phyloP scores from a whole-genome alignment of 108 stramenopile species.

The Cyclotella cryptica region DNA sequence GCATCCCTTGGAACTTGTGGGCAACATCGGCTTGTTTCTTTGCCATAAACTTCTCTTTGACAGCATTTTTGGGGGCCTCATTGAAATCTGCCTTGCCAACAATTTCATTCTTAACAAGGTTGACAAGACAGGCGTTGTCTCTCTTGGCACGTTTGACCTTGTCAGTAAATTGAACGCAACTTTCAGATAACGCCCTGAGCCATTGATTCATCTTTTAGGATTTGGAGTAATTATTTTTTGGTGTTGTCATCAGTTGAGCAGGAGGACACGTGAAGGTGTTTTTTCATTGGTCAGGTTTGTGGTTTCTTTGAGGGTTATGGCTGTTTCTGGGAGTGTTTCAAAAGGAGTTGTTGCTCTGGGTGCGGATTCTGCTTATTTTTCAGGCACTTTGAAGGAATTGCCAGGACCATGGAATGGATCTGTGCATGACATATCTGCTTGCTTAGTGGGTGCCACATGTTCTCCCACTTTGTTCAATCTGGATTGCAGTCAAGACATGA shows the following conservation, averaged over 20 bases:
- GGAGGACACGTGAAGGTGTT: conserved; percentile 32
- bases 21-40: too few relatives aligned
- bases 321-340: conserved; percentile 8
- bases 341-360: too few relatives aligned
- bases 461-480: conserved; percentile 18
- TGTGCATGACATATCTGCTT: too few relatives aligned
- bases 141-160: conserved; percentile 63
- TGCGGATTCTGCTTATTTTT: conserved; percentile 5
- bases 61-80: conserved; percentile 31
- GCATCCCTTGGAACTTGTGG: too few relatives aligned
- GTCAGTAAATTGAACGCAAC: conserved; percentile 65
- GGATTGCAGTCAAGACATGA: conserved; percentile 41
- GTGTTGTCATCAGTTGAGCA: conserved; percentile 50
- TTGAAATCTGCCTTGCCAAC: conserved; percentile 54
- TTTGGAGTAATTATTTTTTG: conserved; percentile 82
- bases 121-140: conserved; percentile 60
- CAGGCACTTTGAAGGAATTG: conserved; percentile 17
- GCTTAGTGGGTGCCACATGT: not conserved
- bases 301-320: not conserved
- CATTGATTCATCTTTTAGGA: conserved; percentile 87
- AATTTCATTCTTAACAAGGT: conserved; percentile 67
- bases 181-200: conserved; percentile 70
- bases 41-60: too few relatives aligned
- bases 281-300: not conserved
- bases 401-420: conserved; percentile 17